phyloP scores from a whole-genome alignment of 345 rosid genomes.

The Lepidium sativum region DNA sequence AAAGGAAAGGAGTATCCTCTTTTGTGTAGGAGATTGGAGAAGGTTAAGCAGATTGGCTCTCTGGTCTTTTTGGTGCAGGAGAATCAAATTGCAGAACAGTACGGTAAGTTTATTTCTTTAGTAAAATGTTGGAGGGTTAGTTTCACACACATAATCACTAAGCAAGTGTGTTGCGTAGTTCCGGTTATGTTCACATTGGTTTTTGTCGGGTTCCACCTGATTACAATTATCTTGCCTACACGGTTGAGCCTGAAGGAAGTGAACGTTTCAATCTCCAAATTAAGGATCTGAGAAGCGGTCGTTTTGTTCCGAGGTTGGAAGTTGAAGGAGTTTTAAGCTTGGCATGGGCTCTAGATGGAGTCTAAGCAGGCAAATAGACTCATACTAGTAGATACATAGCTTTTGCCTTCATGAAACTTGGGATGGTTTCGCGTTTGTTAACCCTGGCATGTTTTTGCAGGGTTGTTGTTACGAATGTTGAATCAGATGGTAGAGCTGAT shows the following conservation, averaged over 20 bases:
- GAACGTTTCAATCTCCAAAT: slow-evolving; percentile 71
- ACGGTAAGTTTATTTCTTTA: slow-evolving; percentile 36
- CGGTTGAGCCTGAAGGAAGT: slow-evolving; percentile 58
- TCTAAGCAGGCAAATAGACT: slow-evolving; percentile 47
- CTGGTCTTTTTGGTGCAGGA: slow-evolving; percentile 25
- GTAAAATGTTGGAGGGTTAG: not conserved
- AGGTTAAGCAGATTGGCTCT: slow-evolving; percentile 31
- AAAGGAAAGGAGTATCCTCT: slow-evolving; percentile 83
- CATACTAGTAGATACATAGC: not conserved
- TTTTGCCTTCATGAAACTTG: not conserved
- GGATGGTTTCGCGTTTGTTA: slow-evolving; percentile 18
- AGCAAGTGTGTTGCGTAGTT: not conserved
- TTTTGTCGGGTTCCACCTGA: slow-evolving; percentile 83
- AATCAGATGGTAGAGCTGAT: slow-evolving; percentile 36
- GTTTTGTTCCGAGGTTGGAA: slow-evolving; percentile 38
- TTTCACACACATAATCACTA: not conserved
- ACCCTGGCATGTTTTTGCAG: slow-evolving; percentile 29
- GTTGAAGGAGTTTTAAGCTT: slow-evolving; percentile 66
- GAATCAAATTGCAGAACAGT: slow-evolving; percentile 72
- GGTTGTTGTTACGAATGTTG: slow-evolving; percentile 55
- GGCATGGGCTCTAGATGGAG: slow-evolving; percentile 85
- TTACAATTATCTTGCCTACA: slow-evolving; percentile 76
- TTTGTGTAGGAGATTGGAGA: slow-evolving; percentile 49
- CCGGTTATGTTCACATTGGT: slow-evolving; percentile 86
- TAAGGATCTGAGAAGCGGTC: slow-evolving; percentile 58